Conservation (phyloP, 2,329 filamentous ascomycete genomes). For the Fusarium miscanthi region DNA sequence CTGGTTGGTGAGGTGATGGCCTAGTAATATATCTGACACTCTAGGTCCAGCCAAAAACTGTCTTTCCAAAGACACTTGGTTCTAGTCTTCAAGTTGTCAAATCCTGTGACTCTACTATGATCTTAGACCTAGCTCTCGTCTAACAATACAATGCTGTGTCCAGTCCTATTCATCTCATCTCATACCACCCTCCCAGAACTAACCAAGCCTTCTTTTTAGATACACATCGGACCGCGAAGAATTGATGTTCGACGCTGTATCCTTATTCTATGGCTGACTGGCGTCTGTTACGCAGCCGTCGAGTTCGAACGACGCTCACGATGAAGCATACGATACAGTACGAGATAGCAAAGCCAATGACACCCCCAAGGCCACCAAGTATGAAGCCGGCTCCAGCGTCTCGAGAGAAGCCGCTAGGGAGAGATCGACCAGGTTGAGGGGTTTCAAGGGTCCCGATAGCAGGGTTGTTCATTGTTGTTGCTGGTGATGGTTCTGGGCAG, state of each 20-base stretch:
- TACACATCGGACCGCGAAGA: too few species aligned
- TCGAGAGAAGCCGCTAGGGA: constrained; percentile 1
- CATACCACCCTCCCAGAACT: neutral
- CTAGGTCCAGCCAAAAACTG: neutral
- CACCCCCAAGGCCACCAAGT: constrained; percentile 17
- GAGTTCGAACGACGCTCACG: neutral
- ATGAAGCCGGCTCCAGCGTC: constrained; percentile 25
- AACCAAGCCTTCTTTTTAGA: neutral
- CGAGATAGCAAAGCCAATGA: constrained; percentile 22
- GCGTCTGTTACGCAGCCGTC: neutral
- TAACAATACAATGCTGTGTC: too few species aligned
- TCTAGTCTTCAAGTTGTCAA: neutral
- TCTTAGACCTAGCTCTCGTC: neutral
- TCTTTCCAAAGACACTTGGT: neutral
- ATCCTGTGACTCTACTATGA: too few species aligned
- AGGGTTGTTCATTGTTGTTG: neutral
- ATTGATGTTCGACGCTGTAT: neutral
- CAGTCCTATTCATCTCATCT: too few species aligned
- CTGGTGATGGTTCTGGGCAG: neutral
- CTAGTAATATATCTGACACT: neutral
- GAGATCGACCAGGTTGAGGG: neutral
- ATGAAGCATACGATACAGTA: constrained; percentile 17
- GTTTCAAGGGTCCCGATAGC: neutral
- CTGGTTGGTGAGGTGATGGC: neutral
- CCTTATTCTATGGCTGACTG: neutral